Percentiles rank a stretch among this genome's conserved stretches.
phyloP scores from a whole-genome alignment of 176 grass and related monocot species.

The Cenchrus fungigraminus region DNA sequence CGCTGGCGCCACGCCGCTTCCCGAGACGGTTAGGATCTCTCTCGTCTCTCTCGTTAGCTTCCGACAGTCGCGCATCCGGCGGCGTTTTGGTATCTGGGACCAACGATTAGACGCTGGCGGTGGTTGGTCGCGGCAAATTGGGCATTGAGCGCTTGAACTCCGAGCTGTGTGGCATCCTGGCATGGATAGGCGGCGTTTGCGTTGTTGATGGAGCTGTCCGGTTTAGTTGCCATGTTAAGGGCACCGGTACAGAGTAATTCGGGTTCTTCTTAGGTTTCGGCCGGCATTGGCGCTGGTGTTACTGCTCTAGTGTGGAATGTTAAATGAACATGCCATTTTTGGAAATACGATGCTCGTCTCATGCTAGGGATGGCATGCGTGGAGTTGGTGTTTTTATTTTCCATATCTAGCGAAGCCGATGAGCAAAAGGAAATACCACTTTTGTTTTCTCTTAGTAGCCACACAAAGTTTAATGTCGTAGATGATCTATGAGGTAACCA shows the following conservation, averaged over 20 bases:
- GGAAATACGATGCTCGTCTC: neutral
- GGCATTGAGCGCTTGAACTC: neutral
- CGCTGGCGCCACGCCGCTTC: conserved; percentile 60
- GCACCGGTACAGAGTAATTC: neutral
- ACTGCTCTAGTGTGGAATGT: neutral
- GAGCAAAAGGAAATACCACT: neutral
- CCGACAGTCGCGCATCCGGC: neutral
- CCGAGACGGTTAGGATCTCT: conserved; percentile 63
- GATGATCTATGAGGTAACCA: neutral
- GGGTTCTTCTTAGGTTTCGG: neutral
- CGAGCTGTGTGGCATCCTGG: neutral
- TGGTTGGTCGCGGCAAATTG: neutral
- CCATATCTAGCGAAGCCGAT: neutral
- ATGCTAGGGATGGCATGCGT: neutral
- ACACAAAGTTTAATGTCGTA: neutral
- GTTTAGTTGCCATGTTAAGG: conserved; percentile 1
- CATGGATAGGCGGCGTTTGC: neutral
- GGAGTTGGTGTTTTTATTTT: neutral
- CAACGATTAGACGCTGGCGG: neutral
- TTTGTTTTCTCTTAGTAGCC: conserved; percentile 17
- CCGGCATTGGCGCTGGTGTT: neutral
- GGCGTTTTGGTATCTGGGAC: neutral
- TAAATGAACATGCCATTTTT: conserved; percentile 7
- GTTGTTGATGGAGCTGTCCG: neutral
- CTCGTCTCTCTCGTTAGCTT: neutral